Base-by-base conservation (phyloP, 2,329 filamentous ascomycete species). In the Periconia macrospinosa region DNA sequence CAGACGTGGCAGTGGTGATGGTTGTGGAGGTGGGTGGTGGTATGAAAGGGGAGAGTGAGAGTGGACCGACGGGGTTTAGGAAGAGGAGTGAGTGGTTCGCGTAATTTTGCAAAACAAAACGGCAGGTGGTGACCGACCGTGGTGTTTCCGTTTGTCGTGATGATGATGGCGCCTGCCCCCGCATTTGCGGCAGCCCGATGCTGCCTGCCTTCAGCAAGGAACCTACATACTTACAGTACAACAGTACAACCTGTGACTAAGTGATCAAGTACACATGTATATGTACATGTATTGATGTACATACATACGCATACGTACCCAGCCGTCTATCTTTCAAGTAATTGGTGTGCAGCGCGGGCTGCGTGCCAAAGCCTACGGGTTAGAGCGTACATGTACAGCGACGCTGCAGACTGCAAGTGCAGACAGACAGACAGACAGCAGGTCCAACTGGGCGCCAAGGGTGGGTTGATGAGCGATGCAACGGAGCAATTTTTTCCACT, bases 81-180 rank as follows among this genome's bases (percentile, higher is more conserved):
- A 13, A 33, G 30, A 42, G 49, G 49, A 53, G 45, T 15, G 44
- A 52, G 45, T 48, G 53, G 56, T 55, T 56, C 57, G 58, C 53
- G 58, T 56, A 45, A 33, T 8, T 33, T 13, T 33, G 30, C 30
- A 27, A n/a, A n/a, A n/a, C n/a, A n/a, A 23, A 33, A 33, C 23
- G 47, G 47, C 40, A 49, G 47, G 47, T 30, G 23, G 20, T 42
- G 40, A n/a, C n/a, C n/a, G n/a, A n/a, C n/a, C n/a, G n/a, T n/a
- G n/a, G n/a, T n/a, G n/a, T 13, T 45, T 41, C 17, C 40, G 40
- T 41, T 33, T 37, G 11, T 37, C 15, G 3, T 13, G 33, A 6
- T 37, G 33, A 13, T 45, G 11, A 45, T 45, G 3, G 43, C 27
- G 27, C 14, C 43, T 45, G 43, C 23, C 23, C 43, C 23, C 43